Percentiles rank a stretch among this genome's conserved stretches.
Conservation (phyloP, 78 protist species). For the Dictyostelium citrinum region DNA sequence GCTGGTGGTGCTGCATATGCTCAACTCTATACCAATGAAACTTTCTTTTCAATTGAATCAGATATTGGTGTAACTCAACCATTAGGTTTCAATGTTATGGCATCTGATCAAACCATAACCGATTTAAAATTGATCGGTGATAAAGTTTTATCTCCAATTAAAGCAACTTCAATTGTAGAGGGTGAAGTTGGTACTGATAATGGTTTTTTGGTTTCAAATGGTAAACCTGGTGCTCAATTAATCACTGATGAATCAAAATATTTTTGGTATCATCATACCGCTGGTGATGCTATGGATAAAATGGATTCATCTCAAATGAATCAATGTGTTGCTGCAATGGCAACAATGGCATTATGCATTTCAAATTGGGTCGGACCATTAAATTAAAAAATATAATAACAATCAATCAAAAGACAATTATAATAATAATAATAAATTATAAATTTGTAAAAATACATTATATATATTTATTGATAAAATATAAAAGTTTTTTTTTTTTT, state of each 20-base stretch:
- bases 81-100: constrained; percentile 41
- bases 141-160: not conserved
- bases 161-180: not conserved
- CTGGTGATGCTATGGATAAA: constrained; percentile 83
- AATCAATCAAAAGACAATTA: no score
- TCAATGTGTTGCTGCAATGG: constrained; percentile 75
- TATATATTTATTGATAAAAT: no score
- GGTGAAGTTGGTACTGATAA: constrained; percentile 75
- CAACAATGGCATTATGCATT: constrained; percentile 62
- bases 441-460: no score
- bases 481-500: no score
- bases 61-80: constrained; percentile 82
- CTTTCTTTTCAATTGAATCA: constrained; percentile 74
- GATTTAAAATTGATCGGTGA: constrained; percentile 5
- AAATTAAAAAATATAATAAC: not conserved
- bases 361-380: constrained; percentile 18
- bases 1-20: constrained; percentile 77
- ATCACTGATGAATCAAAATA: constrained; percentile 39
- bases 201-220: constrained; percentile 6
- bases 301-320: constrained; percentile 49
- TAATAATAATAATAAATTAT: no score
- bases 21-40: not conserved
- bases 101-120: not conserved
- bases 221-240: constrained; percentile 66
- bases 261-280: constrained; percentile 87